phyloP scores from a whole-genome alignment of 2,329 filamentous ascomycete genomes.

The Aspergillus tamarii region DNA sequence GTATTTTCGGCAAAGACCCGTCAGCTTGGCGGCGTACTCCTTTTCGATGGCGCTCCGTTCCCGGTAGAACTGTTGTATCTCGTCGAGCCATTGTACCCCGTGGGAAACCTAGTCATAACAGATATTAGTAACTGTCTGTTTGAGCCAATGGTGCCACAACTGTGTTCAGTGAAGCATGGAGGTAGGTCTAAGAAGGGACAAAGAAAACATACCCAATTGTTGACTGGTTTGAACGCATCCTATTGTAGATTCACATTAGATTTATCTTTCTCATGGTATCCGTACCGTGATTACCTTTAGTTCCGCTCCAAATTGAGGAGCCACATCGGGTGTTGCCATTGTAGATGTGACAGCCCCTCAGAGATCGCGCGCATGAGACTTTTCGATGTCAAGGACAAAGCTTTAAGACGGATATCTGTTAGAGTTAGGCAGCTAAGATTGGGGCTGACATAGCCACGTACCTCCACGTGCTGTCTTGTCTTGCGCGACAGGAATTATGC shows the following conservation, averaged over 20 bases:
- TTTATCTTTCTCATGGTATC: background rate
- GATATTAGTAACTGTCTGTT: slow-evolving; percentile 15
- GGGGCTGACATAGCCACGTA: slow-evolving; percentile 1
- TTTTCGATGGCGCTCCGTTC: slow-evolving; percentile 94
- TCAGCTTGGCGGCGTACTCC: slow-evolving; percentile 90
- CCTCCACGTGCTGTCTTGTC: slow-evolving; percentile 10
- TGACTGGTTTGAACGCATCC: slow-evolving; percentile 97
- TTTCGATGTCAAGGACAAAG: background rate
- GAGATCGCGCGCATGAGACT: slow-evolving; percentile 31
- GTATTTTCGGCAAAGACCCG: slow-evolving; percentile 88
- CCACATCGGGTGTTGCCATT: slow-evolving; percentile 82
- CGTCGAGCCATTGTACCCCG: slow-evolving; percentile 92
- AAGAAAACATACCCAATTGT: slow-evolving; percentile 69
- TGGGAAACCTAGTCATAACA: slow-evolving; percentile 64
- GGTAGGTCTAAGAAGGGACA: slow-evolving; percentile 13
- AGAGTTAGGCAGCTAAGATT: background rate
- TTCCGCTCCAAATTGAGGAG: slow-evolving; percentile 88
- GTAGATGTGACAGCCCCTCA: slow-evolving; percentile 25
- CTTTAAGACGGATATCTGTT: slow-evolving; percentile 9
- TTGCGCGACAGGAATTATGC: background rate
- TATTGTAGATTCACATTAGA: slow-evolving; percentile 41
- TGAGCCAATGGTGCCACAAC: background rate
- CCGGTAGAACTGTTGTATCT: slow-evolving; percentile 96
- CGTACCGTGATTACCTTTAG: slow-evolving; percentile 70
- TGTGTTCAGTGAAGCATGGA: background rate